A percentile compares a stretch with the other conserved stretches of the same genome.
Conservation (phyloP, 2,329 filamentous ascomycete species). For the Colletotrichum eleusines region DNA sequence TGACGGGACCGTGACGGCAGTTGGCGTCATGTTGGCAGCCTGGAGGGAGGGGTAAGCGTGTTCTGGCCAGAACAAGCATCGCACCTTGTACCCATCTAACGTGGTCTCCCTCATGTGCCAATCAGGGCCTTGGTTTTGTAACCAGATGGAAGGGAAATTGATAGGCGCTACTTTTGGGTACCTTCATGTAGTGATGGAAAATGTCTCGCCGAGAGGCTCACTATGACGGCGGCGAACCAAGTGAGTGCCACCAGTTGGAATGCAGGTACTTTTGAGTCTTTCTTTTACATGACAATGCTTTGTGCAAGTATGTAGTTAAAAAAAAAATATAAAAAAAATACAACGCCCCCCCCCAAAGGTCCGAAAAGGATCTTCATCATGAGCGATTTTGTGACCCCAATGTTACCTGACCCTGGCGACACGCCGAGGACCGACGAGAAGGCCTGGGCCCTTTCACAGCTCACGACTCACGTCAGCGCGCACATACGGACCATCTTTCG, state of each 20-base stretch:
- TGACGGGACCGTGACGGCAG: slow-evolving; percentile 29
- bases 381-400: slow-evolving; percentile 28
- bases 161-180: slow-evolving; percentile 33
- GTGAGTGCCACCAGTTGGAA: slow-evolving; percentile 14
- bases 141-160: slow-evolving; percentile 1
- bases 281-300: slow-evolving; percentile 20
- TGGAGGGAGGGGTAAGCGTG: slow-evolving; percentile 19
- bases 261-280: neutral
- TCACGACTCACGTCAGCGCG: slow-evolving; percentile 1
- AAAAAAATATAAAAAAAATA: too few species aligned
- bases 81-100: slow-evolving; percentile 23
- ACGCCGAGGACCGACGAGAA: slow-evolving; percentile 11
- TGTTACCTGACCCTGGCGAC: slow-evolving; percentile 3
- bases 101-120: slow-evolving; percentile 1
- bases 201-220: slow-evolving; percentile 12
- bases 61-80: slow-evolving; percentile 28
- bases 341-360: slow-evolving; percentile 9
- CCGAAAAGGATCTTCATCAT: slow-evolving; percentile 10
- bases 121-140: slow-evolving; percentile 6
- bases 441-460: slow-evolving; percentile 11
- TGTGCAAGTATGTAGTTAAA: too few species aligned
- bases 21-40: slow-evolving; percentile 36
- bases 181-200: neutral
- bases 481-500: slow-evolving; percentile 15
- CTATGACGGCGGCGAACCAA: slow-evolving; percentile 9